Evolutionary conservation across 2,329 filamentous ascomycete species (phyloP).

Genomic region (Cordyceps fumosorosea): DNA sequence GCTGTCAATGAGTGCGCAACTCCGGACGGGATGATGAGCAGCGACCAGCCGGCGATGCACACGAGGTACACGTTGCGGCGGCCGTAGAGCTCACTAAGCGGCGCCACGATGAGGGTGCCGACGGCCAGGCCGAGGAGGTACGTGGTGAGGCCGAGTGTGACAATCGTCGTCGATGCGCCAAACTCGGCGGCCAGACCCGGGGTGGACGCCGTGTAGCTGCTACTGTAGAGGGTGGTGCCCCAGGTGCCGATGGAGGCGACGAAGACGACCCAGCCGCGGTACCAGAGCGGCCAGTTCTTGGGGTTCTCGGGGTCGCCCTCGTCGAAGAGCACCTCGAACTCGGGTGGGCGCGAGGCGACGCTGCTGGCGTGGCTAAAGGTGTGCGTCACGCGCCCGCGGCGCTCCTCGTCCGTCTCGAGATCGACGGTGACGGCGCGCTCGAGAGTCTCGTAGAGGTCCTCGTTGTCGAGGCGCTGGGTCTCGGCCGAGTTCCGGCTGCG

Average conservation of each 20-base stretch:
- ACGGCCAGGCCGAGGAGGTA: slow-evolving; percentile 70
- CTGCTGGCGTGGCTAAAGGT: slow-evolving; percentile 33
- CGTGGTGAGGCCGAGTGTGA: slow-evolving; percentile 69
- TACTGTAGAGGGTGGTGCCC: slow-evolving; percentile 64
- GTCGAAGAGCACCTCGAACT: slow-evolving; percentile 69
- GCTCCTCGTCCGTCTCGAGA: slow-evolving; percentile 33
- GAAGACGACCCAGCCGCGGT: slow-evolving; percentile 37
- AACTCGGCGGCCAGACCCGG: slow-evolving; percentile 65
- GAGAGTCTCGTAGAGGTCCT: slow-evolving; percentile 24
- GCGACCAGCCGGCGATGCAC: slow-evolving; percentile 55
- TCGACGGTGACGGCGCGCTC: slow-evolving; percentile 27
- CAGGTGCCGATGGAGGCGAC: slow-evolving; percentile 41
- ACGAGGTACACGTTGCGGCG: slow-evolving; percentile 62
- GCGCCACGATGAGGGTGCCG: slow-evolving; percentile 67
- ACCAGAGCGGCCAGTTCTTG: slow-evolving; percentile 56
- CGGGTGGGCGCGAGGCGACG: slow-evolving; percentile 40
- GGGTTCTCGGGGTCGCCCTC: slow-evolving; percentile 58
- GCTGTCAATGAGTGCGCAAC: slow-evolving; percentile 60
- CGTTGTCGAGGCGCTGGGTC: slow-evolving; percentile 16
- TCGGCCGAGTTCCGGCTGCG: slow-evolving; percentile 10
- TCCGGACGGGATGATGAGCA: slow-evolving; percentile 67
- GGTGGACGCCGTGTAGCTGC: slow-evolving; percentile 68
- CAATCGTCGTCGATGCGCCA: slow-evolving; percentile 48
- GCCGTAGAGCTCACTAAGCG: slow-evolving; percentile 65
- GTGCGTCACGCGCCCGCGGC: slow-evolving; percentile 33